Evolutionary conservation across 1,139 yeast genomes (phyloP).

Genomic region (Suhomyces bokatorum): DNA sequence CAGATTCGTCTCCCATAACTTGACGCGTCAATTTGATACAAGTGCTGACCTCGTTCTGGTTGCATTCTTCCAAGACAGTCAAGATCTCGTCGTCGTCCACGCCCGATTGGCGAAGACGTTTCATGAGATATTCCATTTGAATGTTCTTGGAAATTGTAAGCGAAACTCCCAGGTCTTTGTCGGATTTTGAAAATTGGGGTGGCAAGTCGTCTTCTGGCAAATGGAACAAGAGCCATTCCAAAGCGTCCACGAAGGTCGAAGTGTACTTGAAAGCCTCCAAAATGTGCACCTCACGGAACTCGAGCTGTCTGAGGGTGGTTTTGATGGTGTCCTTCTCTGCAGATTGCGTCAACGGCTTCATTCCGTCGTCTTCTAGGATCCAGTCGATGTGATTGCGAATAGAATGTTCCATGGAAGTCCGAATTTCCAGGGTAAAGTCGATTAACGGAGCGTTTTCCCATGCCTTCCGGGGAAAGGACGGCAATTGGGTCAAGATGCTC

Average conservation of each 20-base stretch:
- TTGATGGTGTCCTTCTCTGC: constrained; percentile 1
- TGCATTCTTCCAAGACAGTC: constrained; percentile 42
- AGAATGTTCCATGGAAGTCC: constrained; percentile 56
- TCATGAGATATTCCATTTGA: constrained; percentile 43
- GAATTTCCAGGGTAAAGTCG: constrained; percentile 48
- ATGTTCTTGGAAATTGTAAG: constrained; percentile 49
- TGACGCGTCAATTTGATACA: constrained; percentile 52
- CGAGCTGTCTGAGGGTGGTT: constrained; percentile 43
- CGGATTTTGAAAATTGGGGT: constrained; percentile 44
- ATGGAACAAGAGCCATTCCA: constrained; percentile 85
- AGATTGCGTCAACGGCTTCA: constrained; percentile 1
- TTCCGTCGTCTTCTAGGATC: constrained; percentile 31
- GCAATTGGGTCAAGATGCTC: constrained; percentile 9
- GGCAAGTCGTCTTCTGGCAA: constrained; percentile 96
- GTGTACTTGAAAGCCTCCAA: constrained; percentile 71
- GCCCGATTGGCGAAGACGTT: constrained; percentile 65
- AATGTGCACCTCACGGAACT: constrained; percentile 71
- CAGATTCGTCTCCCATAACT: constrained; percentile 12
- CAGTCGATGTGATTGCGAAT: constrained; percentile 57
- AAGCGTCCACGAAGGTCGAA: constrained; percentile 49
- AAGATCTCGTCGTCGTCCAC: constrained; percentile 65
- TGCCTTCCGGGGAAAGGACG: constrained; percentile 55
- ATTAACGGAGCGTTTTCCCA: constrained; percentile 66
- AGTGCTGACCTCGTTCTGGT: constrained; percentile 52
- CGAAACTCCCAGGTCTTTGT: constrained; percentile 47